Conservation (phyloP, 2,329 filamentous ascomycete genomes). For the Xylariaceae sp. region DNA sequence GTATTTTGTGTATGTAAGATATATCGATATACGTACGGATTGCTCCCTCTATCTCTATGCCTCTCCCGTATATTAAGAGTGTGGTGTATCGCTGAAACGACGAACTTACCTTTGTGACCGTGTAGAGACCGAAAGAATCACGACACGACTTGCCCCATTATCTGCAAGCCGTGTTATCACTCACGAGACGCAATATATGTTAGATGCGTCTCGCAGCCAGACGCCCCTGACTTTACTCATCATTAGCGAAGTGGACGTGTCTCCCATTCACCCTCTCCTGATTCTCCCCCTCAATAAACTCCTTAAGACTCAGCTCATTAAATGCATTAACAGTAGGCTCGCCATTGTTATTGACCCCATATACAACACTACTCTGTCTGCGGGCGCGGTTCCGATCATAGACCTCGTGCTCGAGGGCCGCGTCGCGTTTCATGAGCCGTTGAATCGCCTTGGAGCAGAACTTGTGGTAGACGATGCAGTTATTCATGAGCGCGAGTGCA, state of each 20-base stretch:
- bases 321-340: slow-evolving; percentile 5
- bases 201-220: neutral
- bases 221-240: neutral
- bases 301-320: slow-evolving; percentile 3
- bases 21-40: too few species aligned
- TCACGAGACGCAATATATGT: neutral
- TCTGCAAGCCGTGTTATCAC: neutral
- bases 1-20: too few species aligned
- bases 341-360: neutral
- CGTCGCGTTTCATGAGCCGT: neutral
- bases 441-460: neutral
- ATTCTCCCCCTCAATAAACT: slow-evolving; percentile 2
- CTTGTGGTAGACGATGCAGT: neutral
- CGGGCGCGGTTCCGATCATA: neutral
- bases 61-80: too few species aligned
- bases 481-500: neutral
- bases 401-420: neutral
- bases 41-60: too few species aligned
- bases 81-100: too few species aligned
- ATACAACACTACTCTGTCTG: too few species aligned
- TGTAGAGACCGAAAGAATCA: too few species aligned
- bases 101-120: too few species aligned
- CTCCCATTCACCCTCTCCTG: neutral
- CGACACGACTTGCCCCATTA: neutral
- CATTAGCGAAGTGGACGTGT: neutral